Base-by-base conservation (phyloP, 768 basidiomycete species). In the Leccinum subtestaceum region DNA sequence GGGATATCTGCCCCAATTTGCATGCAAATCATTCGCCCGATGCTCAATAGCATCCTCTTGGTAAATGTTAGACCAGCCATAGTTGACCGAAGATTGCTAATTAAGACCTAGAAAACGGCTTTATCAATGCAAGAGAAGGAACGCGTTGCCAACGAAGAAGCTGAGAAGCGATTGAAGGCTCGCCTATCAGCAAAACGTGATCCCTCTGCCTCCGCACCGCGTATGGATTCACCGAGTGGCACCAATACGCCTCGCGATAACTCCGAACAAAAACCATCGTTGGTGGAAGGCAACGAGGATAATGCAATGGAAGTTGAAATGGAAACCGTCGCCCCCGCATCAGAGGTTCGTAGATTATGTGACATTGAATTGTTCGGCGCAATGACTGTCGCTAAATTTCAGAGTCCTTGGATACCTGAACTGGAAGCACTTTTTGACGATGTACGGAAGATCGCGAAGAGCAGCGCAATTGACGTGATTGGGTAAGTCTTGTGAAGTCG, bases 21-120 rank as follows among this genome's bases (percentile, higher is more conserved):
- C 55, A 97, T 98, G 91, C 93, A 95, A 69, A 88, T 98, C 58
- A 82, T 93, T 40, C 85, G 97, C 15, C 95, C 96, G 13, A 86
- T 89, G 55, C 77, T 91, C 47, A 84, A 90, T 62, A 76, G 76
- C 9, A 75, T 79, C 29, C 75, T 91, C 49, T 73, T 90, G 65
- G 88, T 88, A 69, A 57, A 81, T 75, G 1, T 49, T 46, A 12
- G 4, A 34, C 31, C 2, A 7, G 11, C 36, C 43, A 7, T 61
- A 31, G 11, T 63, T 29, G 21, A 34, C 23, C 52, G 32, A 11
- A 2, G 43, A 55, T 55, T 50, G 53, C 61, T 60, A 45, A 70
- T 17, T 8, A 12, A 43, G 32, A 43, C 53, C 29, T 63, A 90
- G 88, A 78, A 75, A 59, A 79, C 81, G 23, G 88, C 88, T 21